These are phyloP conservation scores for Globisporangium okanoganense DNA, from an alignment of 352 stramenopile genomes.

Conservation along the genomic window DNA sequence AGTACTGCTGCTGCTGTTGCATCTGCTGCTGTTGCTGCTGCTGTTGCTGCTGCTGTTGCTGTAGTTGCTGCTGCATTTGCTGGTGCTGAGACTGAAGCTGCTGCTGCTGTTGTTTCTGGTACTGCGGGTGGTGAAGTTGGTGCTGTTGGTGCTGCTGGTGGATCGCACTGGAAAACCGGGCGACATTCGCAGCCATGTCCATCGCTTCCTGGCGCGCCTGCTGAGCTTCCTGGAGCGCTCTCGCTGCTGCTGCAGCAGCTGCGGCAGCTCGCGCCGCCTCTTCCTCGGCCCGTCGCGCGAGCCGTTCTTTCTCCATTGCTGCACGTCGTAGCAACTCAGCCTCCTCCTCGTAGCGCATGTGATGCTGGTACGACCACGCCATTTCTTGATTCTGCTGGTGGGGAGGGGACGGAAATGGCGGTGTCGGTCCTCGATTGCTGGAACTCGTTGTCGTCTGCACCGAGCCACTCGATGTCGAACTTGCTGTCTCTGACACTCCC, in stretches of 20 bases:
- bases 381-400: slow-evolving; percentile 44
- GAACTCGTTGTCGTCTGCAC: slow-evolving; percentile 1
- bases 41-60: slow-evolving; percentile 14
- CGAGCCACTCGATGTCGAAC: slow-evolving; percentile 1
- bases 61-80: slow-evolving; percentile 17
- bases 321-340: slow-evolving; percentile 62
- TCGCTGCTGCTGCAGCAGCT: slow-evolving; percentile 59
- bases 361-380: slow-evolving; percentile 69
- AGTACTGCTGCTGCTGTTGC: slow-evolving; percentile 20
- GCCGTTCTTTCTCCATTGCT: slow-evolving; percentile 54
- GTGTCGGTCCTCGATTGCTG: slow-evolving; percentile 10
- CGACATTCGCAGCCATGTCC: slow-evolving; percentile 75
- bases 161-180: slow-evolving; percentile 66
- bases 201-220: slow-evolving; percentile 77
- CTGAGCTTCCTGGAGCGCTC: slow-evolving; percentile 71
- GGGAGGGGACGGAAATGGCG: slow-evolving; percentile 6
- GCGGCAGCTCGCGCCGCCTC: slow-evolving; percentile 70
- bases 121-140: slow-evolving; percentile 17
- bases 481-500: neutral
- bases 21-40: slow-evolving; percentile 13
- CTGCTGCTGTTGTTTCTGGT: slow-evolving; percentile 13
- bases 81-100: slow-evolving; percentile 26
- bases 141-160: slow-evolving; percentile 65
- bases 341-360: slow-evolving; percentile 71
- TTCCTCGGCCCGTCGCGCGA: slow-evolving; percentile 74